Base-by-base conservation (phyloP, 2,329 filamentous ascomycete species). In the Trichophyton equinum region DNA sequence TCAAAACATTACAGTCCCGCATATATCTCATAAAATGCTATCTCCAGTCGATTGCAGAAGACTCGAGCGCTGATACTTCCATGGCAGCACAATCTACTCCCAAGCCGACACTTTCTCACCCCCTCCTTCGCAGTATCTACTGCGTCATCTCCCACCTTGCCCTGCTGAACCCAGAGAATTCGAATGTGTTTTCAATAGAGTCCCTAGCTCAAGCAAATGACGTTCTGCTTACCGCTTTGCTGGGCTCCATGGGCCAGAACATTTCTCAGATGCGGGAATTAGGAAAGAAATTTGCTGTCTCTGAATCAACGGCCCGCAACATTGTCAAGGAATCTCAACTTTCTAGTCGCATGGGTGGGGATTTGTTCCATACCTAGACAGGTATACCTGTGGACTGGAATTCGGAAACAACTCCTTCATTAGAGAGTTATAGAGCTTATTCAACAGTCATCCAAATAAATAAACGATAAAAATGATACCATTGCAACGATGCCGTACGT, bases 1-100 rank as follows among this genome's bases (percentile, higher is more conserved):
- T 96, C 69, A 92, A 91, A 75, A 96, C 96, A 85, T 83, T 99
- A 30, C 86, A 92, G 68, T 83, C 85, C 5, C 84, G 89, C 57
- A 83, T 94, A 66, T 80, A 82, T 51, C 81, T 92, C 61, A 81
- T 92, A 66, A 81, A 82, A 62, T 79, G 79, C n/a, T 97, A 96
- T 71, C 83, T 99, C 55, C 79, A 86, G 64, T 87, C 88, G 0
- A 79, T 83, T 6, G 85, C 84, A 20, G 56, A 59, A 22, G 11
- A 9, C 33, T 38, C 13, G 3, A 58, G 15, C 22, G 85, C 85
- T 68, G 81, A 79, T 5, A 79, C 79, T 56, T 77, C 46, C 68
- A 61, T 63, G 70, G 5, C 68, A 71, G 33, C 68, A 64, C 61
- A 65, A 62, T 57, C 68, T 64, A 68, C 59, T 68, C 65, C 56